Conservation (phyloP, 1,139 yeast genomes). For the Debaryomyces nepalensis region DNA sequence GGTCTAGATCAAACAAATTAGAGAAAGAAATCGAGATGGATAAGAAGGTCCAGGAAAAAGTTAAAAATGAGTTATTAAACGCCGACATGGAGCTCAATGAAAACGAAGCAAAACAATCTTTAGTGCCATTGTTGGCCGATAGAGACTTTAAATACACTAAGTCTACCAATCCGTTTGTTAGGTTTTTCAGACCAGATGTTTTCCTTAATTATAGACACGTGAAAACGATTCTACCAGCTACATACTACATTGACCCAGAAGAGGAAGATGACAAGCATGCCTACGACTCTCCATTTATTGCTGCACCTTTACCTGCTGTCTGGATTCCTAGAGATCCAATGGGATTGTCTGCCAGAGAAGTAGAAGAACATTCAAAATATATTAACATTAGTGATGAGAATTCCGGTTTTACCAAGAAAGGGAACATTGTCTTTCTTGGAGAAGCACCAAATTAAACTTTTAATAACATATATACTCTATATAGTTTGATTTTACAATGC, state of each 20-base stretch:
- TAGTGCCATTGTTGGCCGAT: slow-evolving; percentile 59
- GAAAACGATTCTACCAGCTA: slow-evolving; percentile 58
- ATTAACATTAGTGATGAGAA: slow-evolving; percentile 65
- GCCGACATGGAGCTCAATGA: slow-evolving; percentile 21
- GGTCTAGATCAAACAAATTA: slow-evolving; percentile 10
- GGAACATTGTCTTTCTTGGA: slow-evolving; percentile 56
- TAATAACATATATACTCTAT: neutral
- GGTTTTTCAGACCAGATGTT: slow-evolving; percentile 69
- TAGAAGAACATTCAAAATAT: slow-evolving; percentile 50
- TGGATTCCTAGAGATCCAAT: slow-evolving; percentile 90
- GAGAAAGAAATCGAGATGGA: slow-evolving; percentile 22
- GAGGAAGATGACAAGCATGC: slow-evolving; percentile 42
- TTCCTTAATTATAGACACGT: slow-evolving; percentile 61
- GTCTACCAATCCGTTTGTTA: slow-evolving; percentile 38
- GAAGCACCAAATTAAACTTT: slow-evolving; percentile 53
- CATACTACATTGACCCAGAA: slow-evolving; percentile 37
- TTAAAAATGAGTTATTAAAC: slow-evolving; percentile 28
- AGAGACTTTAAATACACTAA: slow-evolving; percentile 43
- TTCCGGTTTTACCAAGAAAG: slow-evolving; percentile 65
- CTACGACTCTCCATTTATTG: slow-evolving; percentile 74
- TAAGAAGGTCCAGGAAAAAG: slow-evolving; percentile 24
- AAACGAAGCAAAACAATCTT: slow-evolving; percentile 17
- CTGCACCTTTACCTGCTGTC: slow-evolving; percentile 66
- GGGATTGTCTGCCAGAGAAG: slow-evolving; percentile 72
- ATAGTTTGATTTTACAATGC: slow-evolving; percentile 1